phyloP scores from a whole-genome alignment of 306 rosid genomes.

The Malus sylvestris region DNA sequence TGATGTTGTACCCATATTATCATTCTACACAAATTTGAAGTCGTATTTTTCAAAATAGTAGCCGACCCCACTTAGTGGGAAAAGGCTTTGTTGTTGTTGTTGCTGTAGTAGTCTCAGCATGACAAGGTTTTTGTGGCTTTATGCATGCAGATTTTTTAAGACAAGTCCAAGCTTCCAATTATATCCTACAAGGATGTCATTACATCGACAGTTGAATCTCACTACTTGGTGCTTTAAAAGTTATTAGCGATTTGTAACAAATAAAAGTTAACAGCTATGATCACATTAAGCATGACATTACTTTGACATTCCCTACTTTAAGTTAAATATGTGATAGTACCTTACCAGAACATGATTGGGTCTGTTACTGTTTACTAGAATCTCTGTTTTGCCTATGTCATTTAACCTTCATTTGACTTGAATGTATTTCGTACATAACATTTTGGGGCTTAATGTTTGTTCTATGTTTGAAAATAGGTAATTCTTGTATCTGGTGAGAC shows the following conservation, averaged over 20 bases:
- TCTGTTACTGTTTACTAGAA: conserved; percentile 4
- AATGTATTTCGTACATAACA: conserved; percentile 18
- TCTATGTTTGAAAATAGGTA: conserved; percentile 53
- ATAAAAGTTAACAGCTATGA: not conserved
- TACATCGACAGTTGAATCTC: conserved; percentile 61
- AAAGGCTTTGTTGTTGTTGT: no score
- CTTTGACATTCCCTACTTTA: conserved; percentile 7
- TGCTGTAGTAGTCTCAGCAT: not conserved
- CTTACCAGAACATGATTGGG: not conserved
- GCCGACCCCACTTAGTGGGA: no score
- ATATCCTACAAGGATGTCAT: conserved; percentile 65
- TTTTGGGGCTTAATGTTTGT: conserved; percentile 21
- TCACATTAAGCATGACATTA: conserved; percentile 17
- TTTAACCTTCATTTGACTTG: conserved; percentile 5
- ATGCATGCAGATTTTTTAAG: conserved; percentile 40
- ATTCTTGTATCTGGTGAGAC: conserved; percentile 91
- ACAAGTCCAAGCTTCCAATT: conserved; percentile 76
- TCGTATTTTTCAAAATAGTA: not conserved
- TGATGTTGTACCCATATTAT: conserved; percentile 1
- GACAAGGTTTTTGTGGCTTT: conserved; percentile 21
- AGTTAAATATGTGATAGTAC: conserved; percentile 3
- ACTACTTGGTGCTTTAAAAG: conserved; percentile 19
- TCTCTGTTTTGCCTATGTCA: not conserved
- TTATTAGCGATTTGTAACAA: not conserved
- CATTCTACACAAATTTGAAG: not conserved